Base-by-base conservation (phyloP, 2,329 filamentous ascomycete species). In the Onygenales sp. region DNA sequence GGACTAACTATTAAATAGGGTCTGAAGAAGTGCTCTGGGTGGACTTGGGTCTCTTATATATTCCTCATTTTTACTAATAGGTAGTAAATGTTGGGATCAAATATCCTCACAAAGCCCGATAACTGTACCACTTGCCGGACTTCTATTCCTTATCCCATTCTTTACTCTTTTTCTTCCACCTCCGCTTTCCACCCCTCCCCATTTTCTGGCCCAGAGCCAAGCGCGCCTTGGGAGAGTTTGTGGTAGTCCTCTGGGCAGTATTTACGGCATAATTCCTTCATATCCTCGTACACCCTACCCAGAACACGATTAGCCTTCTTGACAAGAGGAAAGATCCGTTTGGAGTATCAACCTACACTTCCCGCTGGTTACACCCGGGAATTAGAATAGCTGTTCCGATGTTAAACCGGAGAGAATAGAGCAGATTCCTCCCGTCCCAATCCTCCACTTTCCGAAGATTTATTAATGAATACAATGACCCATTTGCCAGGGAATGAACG, bases 351-450 rank as follows among this genome's bases (percentile, higher is more conserved):
- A 47, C 54, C 33, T 51, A 55, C 51, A 42, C 48, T 39, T 53
- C 45, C 14, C 54, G 51, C 37, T 53, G 54, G 43, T 49, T 49
- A 37, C 46, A 53, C 6, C 46, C 50, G n/a, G 51, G 51, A 42
- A 56, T 51, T 13, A 56, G 37, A 42, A 56, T 37, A n/a, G 51
- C 46, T 4, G 51, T 52, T 11, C 51, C 54, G 21, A 52, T 36
- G 21, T 56, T 52, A 17, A 51, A 56, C 14, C 54, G 42, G 21
- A 56, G 43, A 9, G 54, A 56, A 48, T 66, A 65, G 7, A 65
- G 51, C 2, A 62, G 52, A 48, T 63, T 65, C 43, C 64, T 52
- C 33, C 56, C 59, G 46, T 65, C 58, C 62, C 62, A n/a, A n/a
- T n/a, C n/a, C n/a, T n/a, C n/a, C n/a, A n/a, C n/a, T n/a, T n/a